Percentiles rank a stretch among this genome's conserved stretches.
Evolutionary conservation across 441 rosid species (phyloP).

Genomic region (Erodium trifolium): DNA sequence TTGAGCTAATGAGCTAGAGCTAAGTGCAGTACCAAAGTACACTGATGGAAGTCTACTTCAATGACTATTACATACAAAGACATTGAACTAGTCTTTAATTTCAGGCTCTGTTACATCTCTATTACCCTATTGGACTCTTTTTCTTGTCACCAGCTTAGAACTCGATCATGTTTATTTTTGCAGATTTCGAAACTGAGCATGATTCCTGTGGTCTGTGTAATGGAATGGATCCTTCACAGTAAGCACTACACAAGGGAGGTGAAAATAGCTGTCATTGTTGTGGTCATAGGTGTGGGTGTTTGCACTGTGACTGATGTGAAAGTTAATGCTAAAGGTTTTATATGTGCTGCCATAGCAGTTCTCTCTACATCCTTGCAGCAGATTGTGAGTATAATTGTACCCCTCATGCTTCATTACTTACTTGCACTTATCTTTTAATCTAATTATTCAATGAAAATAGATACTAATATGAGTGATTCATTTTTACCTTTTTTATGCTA

Average conservation of each 20-base stretch:
- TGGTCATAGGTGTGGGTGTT: slow-evolving; percentile 84
- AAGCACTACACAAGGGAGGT: slow-evolving; percentile 76
- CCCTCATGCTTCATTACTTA: too few species aligned
- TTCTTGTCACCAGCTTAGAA: too few species aligned
- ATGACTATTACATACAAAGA: too few species aligned
- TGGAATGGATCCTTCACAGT: slow-evolving; percentile 88
- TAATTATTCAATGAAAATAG: not conserved
- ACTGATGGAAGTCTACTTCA: too few species aligned
- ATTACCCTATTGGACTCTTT: too few species aligned
- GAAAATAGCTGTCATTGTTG: slow-evolving; percentile 75
- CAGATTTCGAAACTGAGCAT: slow-evolving; percentile 93
- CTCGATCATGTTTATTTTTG: not conserved
- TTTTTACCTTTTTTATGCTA: too few species aligned
- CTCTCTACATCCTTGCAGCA: slow-evolving; percentile 83
- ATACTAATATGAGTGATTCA: not conserved
- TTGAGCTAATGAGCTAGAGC: too few species aligned
- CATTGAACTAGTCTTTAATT: too few species aligned
- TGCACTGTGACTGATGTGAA: slow-evolving; percentile 95
- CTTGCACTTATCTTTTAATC: too few species aligned
- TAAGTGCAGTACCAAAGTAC: too few species aligned
- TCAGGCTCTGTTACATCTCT: too few species aligned
- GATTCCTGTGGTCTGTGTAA: slow-evolving; percentile 89
- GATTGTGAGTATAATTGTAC: slow-evolving; percentile 50
- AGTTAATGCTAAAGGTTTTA: slow-evolving; percentile 81
- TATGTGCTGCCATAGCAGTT: slow-evolving; percentile 74